These are phyloP conservation scores for Saitozyma sp. DNA, from an alignment of 768 basidiomycete species.

Conservation along the genomic window DNA sequence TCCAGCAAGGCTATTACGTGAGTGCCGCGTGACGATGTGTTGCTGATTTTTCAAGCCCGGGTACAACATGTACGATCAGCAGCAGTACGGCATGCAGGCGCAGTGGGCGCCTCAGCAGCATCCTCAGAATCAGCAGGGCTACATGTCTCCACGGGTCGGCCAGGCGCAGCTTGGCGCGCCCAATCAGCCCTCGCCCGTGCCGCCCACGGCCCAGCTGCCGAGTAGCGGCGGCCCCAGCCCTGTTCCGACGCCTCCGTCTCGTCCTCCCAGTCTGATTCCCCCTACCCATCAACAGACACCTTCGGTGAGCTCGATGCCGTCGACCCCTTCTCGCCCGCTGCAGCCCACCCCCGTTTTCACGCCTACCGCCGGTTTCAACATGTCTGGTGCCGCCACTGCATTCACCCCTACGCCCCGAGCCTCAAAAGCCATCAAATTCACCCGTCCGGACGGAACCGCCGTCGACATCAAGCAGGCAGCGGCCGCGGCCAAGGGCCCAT, in stretches of 20 bases:
- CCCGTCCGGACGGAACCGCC: slow-evolving; percentile 57
- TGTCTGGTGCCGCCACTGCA: not conserved
- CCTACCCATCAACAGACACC: not conserved
- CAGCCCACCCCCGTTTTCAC: slow-evolving; percentile 30
- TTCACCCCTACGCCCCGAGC: slow-evolving; percentile 52
- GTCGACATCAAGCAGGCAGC: slow-evolving; percentile 57
- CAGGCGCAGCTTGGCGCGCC: slow-evolving; percentile 32
- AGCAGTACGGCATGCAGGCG: slow-evolving; percentile 27
- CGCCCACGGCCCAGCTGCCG: slow-evolving; percentile 26
- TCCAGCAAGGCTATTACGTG: slow-evolving; percentile 34
- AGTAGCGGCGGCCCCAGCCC: slow-evolving; percentile 35
- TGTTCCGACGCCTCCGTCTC: slow-evolving; percentile 35
- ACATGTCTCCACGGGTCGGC: slow-evolving; percentile 5
- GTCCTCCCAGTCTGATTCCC: slow-evolving; percentile 30
- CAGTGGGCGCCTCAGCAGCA: slow-evolving; percentile 42
- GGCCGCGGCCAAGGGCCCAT: slow-evolving; percentile 54
- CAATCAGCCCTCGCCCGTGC: slow-evolving; percentile 26
- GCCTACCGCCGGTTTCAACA: slow-evolving; percentile 20
- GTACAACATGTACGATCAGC: slow-evolving; percentile 34
- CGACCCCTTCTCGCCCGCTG: slow-evolving; percentile 34
- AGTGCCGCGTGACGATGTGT: slow-evolving; percentile 13
- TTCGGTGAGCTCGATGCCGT: slow-evolving; percentile 7
- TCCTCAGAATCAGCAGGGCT: slow-evolving; percentile 28
- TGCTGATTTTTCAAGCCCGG: slow-evolving; percentile 12
- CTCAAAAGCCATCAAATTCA: slow-evolving; percentile 51